These are phyloP conservation scores for Ascobolus immersus DNA, from an alignment of 495 filamentous ascomycete genomes.

Conservation along the genomic window DNA sequence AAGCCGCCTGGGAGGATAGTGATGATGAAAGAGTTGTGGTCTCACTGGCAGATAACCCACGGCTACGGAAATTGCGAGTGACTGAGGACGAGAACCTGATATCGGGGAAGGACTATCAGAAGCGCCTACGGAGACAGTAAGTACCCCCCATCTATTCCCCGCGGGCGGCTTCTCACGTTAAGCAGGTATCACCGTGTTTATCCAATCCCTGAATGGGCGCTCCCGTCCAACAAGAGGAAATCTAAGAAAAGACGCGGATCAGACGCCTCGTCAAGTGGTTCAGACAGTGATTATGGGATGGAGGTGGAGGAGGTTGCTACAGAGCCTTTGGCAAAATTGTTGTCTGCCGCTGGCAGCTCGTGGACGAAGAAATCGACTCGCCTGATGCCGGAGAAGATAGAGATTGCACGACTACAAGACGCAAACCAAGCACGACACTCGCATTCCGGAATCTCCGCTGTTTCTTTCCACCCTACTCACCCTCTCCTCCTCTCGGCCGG, in stretches of 20 bases:
- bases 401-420: constrained; percentile 52
- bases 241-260: constrained; percentile 30
- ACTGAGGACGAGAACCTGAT: constrained; percentile 65
- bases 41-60: constrained; percentile 46
- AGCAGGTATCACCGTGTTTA: constrained; percentile 40
- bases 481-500: constrained; percentile 77
- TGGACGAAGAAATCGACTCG: constrained; percentile 11
- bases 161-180: no score
- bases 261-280: constrained; percentile 19
- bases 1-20: constrained; percentile 71
- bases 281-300: constrained; percentile 16
- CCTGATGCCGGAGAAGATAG: constrained; percentile 61
- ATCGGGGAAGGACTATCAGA: constrained; percentile 60
- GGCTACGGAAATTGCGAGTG: constrained; percentile 54
- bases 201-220: constrained; percentile 57
- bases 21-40: constrained; percentile 73
- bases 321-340: no score
- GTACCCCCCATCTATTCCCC: constrained; percentile 8
- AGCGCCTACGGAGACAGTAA: constrained; percentile 50
- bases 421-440: constrained; percentile 21
- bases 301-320: constrained; percentile 33
- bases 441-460: constrained; percentile 47
- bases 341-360: constrained; percentile 21
- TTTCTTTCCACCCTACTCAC: constrained; percentile 67
- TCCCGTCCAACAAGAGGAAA: constrained; percentile 11